Percentiles rank a stretch among this genome's conserved stretches.
Evolutionary conservation across 2,329 filamentous ascomycete genomes (phyloP).

Genomic region (Trichoderma koningii): DNA sequence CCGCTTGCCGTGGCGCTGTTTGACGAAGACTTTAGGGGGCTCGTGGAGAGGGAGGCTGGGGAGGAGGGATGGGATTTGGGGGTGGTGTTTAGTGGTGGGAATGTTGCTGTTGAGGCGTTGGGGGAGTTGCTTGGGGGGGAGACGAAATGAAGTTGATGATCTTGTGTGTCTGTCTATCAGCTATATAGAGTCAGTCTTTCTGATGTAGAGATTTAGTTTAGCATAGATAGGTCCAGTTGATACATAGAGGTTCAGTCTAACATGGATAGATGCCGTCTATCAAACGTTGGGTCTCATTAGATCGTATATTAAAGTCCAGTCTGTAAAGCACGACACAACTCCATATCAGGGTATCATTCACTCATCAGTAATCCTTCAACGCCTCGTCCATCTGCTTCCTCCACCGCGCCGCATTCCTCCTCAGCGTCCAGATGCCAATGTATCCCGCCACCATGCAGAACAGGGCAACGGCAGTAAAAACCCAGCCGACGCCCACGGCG

Average conservation of each 20-base stretch:
- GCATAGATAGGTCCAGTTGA: no score
- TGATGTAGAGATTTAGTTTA: no score
- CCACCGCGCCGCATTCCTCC: conserved; percentile 63
- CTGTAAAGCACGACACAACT: neutral
- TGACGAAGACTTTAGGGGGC: conserved; percentile 76
- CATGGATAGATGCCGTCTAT: no score
- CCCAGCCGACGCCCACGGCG: conserved; percentile 73
- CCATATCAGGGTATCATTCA: conserved; percentile 8
- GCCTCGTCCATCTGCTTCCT: conserved; percentile 61
- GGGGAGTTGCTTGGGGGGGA: conserved; percentile 49
- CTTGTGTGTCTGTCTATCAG: no score
- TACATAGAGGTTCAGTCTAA: no score
- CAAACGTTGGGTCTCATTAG: no score
- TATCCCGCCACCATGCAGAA: conserved; percentile 60
- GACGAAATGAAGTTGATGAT: neutral
- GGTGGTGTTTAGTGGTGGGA: conserved; percentile 62
- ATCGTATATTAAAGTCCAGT: no score
- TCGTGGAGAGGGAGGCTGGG: conserved; percentile 71
- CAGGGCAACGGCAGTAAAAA: conserved; percentile 63
- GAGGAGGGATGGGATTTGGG: conserved; percentile 72
- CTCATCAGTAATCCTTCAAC: conserved; percentile 35
- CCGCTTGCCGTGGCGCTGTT: conserved; percentile 78
- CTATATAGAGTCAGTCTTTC: neutral
- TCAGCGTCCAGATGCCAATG: conserved; percentile 61
- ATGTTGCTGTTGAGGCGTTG: conserved; percentile 57